Conservation (phyloP, 106 monocot species). For the Allium fistulosum region DNA sequence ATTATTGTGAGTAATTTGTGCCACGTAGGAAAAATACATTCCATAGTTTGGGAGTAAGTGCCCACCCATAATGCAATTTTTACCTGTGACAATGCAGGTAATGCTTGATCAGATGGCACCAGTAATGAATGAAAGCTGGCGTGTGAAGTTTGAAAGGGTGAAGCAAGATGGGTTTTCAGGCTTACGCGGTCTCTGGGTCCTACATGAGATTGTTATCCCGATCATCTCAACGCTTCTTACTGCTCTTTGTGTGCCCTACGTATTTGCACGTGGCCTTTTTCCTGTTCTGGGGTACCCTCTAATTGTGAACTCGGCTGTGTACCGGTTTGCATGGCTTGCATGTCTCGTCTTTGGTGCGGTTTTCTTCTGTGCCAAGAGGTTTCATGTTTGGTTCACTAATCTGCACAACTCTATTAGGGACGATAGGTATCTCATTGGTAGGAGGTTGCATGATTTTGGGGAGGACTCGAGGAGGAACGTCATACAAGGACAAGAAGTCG, state of each 20-base stretch:
- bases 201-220: constrained; percentile 82
- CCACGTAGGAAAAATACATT: too few relatives aligned
- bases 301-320: constrained; percentile 92
- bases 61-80: too few relatives aligned
- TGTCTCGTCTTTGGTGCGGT: constrained; percentile 62
- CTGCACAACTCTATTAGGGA: constrained; percentile 97
- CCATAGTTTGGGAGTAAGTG: too few relatives aligned
- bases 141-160: constrained; percentile 75
- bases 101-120: constrained; percentile 98
- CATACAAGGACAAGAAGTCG: too few relatives aligned
- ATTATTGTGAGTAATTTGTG: too few relatives aligned
- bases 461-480: constrained; percentile 17
- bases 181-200: constrained; percentile 78
- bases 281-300: constrained; percentile 83
- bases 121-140: constrained; percentile 91
- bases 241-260: constrained; percentile 88
- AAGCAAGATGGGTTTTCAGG: constrained; percentile 86
- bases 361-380: constrained; percentile 67
- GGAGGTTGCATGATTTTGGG: constrained; percentile 83
- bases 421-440: constrained; percentile 87
- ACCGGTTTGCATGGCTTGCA: constrained; percentile 91
- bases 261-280: constrained; percentile 84
- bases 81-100: constrained; percentile 28
- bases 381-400: constrained; percentile 92
- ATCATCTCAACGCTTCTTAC: constrained; percentile 82